A percentile compares a stretch with the other conserved stretches of the same genome.
Evolutionary conservation across 352 stramenopile genomes (phyloP).

Genomic region (Thalassiosira exigua): DNA sequence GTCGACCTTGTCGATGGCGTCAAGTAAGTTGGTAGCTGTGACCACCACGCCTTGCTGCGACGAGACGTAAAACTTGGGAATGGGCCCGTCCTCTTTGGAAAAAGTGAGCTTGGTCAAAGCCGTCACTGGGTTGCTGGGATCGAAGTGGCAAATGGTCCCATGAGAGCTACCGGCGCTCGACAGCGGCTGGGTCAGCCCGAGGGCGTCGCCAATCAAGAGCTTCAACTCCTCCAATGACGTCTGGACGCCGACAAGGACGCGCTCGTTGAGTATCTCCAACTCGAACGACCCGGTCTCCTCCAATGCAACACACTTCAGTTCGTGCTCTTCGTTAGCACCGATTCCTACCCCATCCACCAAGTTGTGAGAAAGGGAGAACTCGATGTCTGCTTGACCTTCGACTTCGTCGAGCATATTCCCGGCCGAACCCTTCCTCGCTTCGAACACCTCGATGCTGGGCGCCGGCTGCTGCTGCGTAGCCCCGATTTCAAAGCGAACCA

Average conservation of each 20-base stretch:
- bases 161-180: conserved; percentile 38
- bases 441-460: conserved; percentile 69
- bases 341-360: conserved; percentile 60
- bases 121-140: conserved; percentile 41
- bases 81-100: conserved; percentile 31
- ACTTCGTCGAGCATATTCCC: conserved; percentile 74
- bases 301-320: conserved; percentile 63
- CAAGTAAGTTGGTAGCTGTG: conserved; percentile 22
- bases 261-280: conserved; percentile 61
- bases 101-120: conserved; percentile 52
- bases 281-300: conserved; percentile 68
- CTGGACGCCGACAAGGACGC: conserved; percentile 52
- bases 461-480: conserved; percentile 47
- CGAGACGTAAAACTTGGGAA: conserved; percentile 45
- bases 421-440: conserved; percentile 71
- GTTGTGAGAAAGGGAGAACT: conserved; percentile 66
- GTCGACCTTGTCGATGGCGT: conserved; percentile 83
- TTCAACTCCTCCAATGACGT: conserved; percentile 55
- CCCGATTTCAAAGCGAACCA: conserved; percentile 44
- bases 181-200: conserved; percentile 37
- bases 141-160: conserved; percentile 54
- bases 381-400: conserved; percentile 58
- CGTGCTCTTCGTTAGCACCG: conserved; percentile 77
- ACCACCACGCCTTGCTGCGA: conserved; percentile 48
- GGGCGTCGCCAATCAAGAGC: conserved; percentile 27